Conservation (phyloP, 768 basidiomycete genomes). For the Pisolithus tinctorius region DNA sequence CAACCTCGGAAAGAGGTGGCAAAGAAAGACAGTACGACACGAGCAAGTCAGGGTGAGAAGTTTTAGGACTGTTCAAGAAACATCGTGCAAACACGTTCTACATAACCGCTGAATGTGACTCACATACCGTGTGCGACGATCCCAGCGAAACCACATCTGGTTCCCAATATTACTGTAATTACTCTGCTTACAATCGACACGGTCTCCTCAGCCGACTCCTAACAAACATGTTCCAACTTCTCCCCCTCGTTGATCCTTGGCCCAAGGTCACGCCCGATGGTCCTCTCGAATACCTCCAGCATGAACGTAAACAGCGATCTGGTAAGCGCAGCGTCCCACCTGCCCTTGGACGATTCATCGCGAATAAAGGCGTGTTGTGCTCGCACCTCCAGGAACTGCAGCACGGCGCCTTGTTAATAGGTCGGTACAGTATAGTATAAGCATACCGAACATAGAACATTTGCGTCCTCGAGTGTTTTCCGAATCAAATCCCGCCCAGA, state of each 20-base stretch:
- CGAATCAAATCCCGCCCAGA: constrained; percentile 82
- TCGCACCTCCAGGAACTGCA: constrained; percentile 88
- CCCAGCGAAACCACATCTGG: not conserved
- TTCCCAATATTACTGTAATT: not conserved
- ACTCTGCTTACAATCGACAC: too few species aligned
- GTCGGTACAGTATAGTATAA: not conserved
- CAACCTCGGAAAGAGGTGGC: too few species aligned
- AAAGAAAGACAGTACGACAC: too few species aligned
- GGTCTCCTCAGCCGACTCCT: not conserved
- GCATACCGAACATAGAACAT: constrained; percentile 63
- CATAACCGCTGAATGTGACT: too few species aligned
- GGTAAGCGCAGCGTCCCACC: constrained; percentile 93
- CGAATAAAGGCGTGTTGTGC: constrained; percentile 97
- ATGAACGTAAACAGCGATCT: constrained; percentile 74
- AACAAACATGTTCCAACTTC: constrained; percentile 74
- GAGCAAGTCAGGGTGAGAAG: too few species aligned
- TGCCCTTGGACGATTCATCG: constrained; percentile 85
- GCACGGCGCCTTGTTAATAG: constrained; percentile 1
- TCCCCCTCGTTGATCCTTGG: constrained; percentile 40
- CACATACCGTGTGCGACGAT: not conserved
- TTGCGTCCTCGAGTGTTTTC: constrained; percentile 72
- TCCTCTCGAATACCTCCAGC: constrained; percentile 92
- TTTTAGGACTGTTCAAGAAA: too few species aligned
- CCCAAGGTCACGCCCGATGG: constrained; percentile 80
- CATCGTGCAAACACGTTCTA: too few species aligned